Evolutionary conservation across 176 grass and related monocot genomes (phyloP).

Genomic region (Typha latifolia): DNA sequence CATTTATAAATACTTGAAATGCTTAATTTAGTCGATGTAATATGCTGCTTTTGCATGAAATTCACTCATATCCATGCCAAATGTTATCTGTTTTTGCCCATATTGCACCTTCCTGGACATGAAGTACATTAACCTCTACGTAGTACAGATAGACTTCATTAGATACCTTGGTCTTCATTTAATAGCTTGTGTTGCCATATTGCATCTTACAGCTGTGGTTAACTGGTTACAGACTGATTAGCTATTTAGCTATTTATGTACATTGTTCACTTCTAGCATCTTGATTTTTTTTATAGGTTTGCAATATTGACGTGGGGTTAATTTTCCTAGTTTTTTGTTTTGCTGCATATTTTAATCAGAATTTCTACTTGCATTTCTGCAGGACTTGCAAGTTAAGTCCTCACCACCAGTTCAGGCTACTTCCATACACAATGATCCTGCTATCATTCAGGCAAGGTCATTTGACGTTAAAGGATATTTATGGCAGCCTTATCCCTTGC

Average conservation of each 20-base stretch:
- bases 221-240: not conserved
- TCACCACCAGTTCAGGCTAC: slow-evolving; percentile 55
- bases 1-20: slow-evolving; percentile 4
- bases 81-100: too few relatives aligned
- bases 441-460: slow-evolving; percentile 67
- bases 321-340: not conserved
- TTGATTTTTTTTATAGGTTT: not conserved
- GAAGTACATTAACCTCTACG: too few relatives aligned
- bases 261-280: not conserved
- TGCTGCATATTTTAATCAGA: not conserved
- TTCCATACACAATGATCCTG: slow-evolving; percentile 67
- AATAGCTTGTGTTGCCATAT: too few relatives aligned
- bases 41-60: too few relatives aligned
- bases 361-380: slow-evolving; percentile 23
- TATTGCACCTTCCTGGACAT: too few relatives aligned
- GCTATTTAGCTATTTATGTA: not conserved
- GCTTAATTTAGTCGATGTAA: not conserved
- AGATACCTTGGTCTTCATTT: too few relatives aligned
- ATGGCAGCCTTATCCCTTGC: not conserved
- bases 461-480: slow-evolving; percentile 5
- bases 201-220: too few relatives aligned
- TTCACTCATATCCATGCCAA: too few relatives aligned
- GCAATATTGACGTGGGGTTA: not conserved
- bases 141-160: too few relatives aligned
- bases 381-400: slow-evolving; percentile 94